These are phyloP conservation scores for Botrytis cinerea DNA, from an alignment of 2,329 filamentous ascomycete genomes.

Conservation along the genomic window DNA sequence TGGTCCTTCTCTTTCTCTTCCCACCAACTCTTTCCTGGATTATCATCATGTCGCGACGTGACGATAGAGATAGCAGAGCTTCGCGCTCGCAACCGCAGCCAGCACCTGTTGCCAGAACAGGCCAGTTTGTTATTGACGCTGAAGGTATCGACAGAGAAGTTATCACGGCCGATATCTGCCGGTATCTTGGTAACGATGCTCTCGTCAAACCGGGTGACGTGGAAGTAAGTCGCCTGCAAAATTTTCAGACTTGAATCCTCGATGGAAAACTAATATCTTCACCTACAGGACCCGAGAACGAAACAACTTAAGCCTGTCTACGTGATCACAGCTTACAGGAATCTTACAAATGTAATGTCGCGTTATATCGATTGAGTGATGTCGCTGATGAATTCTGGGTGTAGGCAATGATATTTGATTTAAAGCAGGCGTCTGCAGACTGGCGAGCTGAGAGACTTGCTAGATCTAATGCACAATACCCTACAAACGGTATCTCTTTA, in stretches of 20 bases:
- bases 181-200: constrained; percentile 80
- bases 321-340: constrained; percentile 77
- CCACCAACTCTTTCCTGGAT: constrained; percentile 38
- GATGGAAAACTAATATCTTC: constrained; percentile 22
- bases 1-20: constrained; percentile 38
- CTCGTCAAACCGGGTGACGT: constrained; percentile 74
- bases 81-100: constrained; percentile 44
- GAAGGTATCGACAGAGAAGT: constrained; percentile 83
- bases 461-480: constrained; percentile 37
- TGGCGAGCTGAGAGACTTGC: constrained; percentile 46
- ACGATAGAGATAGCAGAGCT: constrained; percentile 33
- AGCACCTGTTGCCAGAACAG: constrained; percentile 52
- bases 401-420: constrained; percentile 57
- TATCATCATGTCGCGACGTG: constrained; percentile 22
- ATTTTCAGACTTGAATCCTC: not conserved
- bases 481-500: constrained; percentile 42
- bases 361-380: constrained; percentile 31
- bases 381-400: constrained; percentile 30
- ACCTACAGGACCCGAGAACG: constrained; percentile 53
- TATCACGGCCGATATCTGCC: constrained; percentile 81
- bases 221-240: constrained; percentile 56
- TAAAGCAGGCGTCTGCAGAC: constrained; percentile 54
- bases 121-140: constrained; percentile 78
- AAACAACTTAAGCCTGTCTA: constrained; percentile 68
- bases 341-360: constrained; percentile 67